Evolutionary conservation across 306 rosid species (phyloP), one percentile per base, ranked within the genome.

Genomic region (Casuarina cunninghamiana): DNA sequence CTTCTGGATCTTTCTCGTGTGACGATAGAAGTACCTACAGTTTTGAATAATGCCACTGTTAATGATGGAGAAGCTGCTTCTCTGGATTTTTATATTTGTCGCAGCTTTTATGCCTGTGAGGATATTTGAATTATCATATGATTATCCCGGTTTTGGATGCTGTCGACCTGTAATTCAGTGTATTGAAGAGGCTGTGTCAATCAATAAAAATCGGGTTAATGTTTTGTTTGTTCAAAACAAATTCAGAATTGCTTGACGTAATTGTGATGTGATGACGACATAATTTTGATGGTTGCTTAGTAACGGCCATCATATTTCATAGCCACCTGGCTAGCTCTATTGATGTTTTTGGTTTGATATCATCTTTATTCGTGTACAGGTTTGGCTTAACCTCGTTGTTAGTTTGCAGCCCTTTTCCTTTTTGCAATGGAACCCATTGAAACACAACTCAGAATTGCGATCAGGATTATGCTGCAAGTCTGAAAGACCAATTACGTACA

Each of bases 11-110:
- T 72, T 60, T 73, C 37, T 58, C 45, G 80, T 76, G 76, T 74
- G 73, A 49, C 78, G 19, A 17, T 53, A 48, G 71, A 77, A 76
- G 83, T 77, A 72, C 84, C 85, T 80, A 63, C 82, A 79, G 69
- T 87, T 88, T 86, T 90, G 86, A 89, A 90, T 90, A 88, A 90
- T 83, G 83, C 80, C 77, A 75, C 79, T 70, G 75, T 82, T 79
- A 71, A 78, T 74, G 80, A 77, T 84, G 82, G 83, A 83, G 82
- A 74, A 17, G 83, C 75, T 78, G 66, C 84, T 83, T 65, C 71
- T 54, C 35, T 77, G 76, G 70, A 77, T 79, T 77, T 26, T 75
- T 70, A 42, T 53, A 39, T 42, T 73, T 77, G 48, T 81, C 75
- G 81, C 80, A 65, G 79, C 85, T 69, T 80, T 74, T 38, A 41